Evolutionary conservation across 306 rosid genomes (phyloP).

Genomic region (Ammopiptanthus mongolicus): DNA sequence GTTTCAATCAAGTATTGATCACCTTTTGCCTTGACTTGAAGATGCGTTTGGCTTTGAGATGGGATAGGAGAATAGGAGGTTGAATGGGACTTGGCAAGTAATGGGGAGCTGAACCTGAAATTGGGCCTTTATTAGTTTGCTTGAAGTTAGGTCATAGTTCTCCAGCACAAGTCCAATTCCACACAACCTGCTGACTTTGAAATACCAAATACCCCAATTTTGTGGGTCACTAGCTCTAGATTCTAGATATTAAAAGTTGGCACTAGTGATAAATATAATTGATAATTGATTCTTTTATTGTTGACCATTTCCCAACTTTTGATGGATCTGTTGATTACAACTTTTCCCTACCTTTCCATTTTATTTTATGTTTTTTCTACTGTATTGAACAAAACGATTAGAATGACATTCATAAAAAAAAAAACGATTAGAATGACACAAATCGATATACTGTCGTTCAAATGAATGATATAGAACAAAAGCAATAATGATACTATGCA

Average conservation of each 20-base stretch:
- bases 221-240: not conserved
- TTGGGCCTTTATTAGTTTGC: not conserved
- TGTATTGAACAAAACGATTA: not conserved
- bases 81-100: conserved; percentile 23
- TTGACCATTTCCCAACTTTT: not conserved
- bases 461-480: too few species aligned
- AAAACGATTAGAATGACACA: too few species aligned
- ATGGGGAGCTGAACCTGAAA: conserved; percentile 27
- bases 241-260: not conserved
- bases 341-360: not conserved
- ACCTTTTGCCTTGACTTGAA: not conserved
- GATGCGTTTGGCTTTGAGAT: not conserved
- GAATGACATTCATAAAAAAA: too few species aligned
- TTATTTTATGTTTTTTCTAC: not conserved
- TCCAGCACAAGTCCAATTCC: conserved; percentile 16
- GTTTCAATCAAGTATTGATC: not conserved
- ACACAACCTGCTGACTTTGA: not conserved
- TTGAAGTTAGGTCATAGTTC: not conserved
- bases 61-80: not conserved
- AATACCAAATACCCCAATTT: not conserved
- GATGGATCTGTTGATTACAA: not conserved
- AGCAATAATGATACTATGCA: too few species aligned
- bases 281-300: not conserved
- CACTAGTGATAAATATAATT: not conserved
- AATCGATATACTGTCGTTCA: too few species aligned